Percentiles rank a stretch among this genome's conserved stretches.
Evolutionary conservation across 2,329 filamentous ascomycete genomes (phyloP).

Genomic region (Anthostomella pinea): DNA sequence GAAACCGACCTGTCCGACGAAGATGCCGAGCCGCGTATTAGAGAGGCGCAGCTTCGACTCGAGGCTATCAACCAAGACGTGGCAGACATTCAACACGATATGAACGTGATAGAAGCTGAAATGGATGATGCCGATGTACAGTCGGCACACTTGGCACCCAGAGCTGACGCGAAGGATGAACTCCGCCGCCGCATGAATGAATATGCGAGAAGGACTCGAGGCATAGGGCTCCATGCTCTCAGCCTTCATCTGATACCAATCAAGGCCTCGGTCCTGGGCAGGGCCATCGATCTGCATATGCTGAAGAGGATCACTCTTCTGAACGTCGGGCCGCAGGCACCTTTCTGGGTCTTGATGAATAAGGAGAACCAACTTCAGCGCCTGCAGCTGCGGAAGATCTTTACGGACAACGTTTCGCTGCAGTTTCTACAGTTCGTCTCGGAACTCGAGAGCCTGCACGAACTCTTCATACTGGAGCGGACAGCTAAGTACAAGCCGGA

Average conservation of each 20-base stretch:
- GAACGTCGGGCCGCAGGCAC: conserved; percentile 59
- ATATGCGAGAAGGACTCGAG: conserved; percentile 57
- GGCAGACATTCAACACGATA: conserved; percentile 33
- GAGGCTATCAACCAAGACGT: conserved; percentile 31
- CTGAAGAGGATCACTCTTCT: conserved; percentile 59
- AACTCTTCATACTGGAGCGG: conserved; percentile 59
- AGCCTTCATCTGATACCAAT: conserved; percentile 58
- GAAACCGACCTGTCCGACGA: conserved; percentile 15
- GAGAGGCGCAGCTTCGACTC: conserved; percentile 30
- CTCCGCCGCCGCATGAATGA: conserved; percentile 37
- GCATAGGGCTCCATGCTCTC: conserved; percentile 53
- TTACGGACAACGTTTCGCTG: conserved; percentile 60
- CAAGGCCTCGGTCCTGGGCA: conserved; percentile 54
- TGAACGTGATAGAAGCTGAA: conserved; percentile 36
- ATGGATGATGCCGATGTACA: conserved; percentile 32
- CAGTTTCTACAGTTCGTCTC: conserved; percentile 53
- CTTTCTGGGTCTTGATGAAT: conserved; percentile 56
- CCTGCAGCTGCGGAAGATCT: conserved; percentile 55
- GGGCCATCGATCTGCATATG: conserved; percentile 54
- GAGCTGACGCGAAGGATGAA: conserved; percentile 18
- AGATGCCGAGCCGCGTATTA: conserved; percentile 14
- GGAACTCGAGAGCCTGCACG: conserved; percentile 51
- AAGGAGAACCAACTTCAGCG: conserved; percentile 51
- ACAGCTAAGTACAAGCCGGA: conserved; percentile 49
- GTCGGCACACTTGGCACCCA: neutral